Percentiles rank a stretch among this genome's conserved stretches.
These are phyloP conservation scores for Alternaria hordeiaustralica DNA, from an alignment of 2,329 filamentous ascomycete species.

Conservation along the genomic window DNA sequence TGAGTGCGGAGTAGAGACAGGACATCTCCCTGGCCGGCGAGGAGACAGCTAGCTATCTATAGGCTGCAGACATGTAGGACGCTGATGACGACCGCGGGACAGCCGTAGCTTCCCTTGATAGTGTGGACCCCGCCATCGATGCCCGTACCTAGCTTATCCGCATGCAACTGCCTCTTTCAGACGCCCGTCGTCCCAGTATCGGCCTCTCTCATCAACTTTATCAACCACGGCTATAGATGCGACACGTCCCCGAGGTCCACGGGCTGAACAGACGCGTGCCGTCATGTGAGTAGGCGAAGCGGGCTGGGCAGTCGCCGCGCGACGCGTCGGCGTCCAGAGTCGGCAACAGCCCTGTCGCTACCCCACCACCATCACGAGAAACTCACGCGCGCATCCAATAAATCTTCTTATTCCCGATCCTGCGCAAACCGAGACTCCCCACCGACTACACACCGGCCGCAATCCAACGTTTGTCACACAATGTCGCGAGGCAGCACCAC, in stretches of 20 bases:
- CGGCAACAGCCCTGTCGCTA: conserved; percentile 13
- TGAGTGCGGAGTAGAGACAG: conserved; percentile 27
- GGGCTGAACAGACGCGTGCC: not conserved
- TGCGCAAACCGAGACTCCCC: not conserved
- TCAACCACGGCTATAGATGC: not conserved
- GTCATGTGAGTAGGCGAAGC: conserved; percentile 2
- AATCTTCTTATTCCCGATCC: not conserved
- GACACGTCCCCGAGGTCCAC: not conserved
- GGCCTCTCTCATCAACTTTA: not conserved
- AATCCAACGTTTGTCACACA: not conserved
- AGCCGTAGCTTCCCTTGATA: conserved; percentile 6
- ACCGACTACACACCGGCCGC: not conserved
- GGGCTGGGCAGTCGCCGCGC: conserved; percentile 1
- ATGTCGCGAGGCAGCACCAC: not conserved
- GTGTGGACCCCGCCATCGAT: conserved; percentile 32
- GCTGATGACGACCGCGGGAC: conserved; percentile 10
- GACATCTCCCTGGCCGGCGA: conserved; percentile 28
- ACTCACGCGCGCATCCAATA: not conserved
- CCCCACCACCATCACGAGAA: conserved; percentile 20
- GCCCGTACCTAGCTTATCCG: conserved; percentile 26
- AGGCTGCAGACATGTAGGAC: conserved; percentile 14
- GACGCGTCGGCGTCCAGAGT: conserved; percentile 7
- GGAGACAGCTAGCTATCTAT: conserved; percentile 31
- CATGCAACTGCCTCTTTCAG: conserved; percentile 30
- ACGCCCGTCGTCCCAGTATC: conserved; percentile 15